Percentiles rank a stretch among this genome's conserved stretches.
Evolutionary conservation across 495 filamentous ascomycete species (phyloP).

Genomic region (Trichoderma gamsii): DNA sequence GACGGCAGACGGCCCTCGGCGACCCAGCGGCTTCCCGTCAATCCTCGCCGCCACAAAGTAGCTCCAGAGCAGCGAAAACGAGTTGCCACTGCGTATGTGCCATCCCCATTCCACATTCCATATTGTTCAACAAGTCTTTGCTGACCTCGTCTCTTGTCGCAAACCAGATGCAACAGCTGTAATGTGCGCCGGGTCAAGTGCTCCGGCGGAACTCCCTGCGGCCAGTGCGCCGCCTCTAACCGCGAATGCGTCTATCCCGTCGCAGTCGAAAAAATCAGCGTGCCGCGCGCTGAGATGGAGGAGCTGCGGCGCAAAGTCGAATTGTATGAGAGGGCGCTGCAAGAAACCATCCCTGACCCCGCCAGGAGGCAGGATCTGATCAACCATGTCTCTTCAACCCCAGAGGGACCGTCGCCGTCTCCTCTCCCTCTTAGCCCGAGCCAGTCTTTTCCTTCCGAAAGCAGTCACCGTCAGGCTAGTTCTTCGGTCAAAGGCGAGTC

Average conservation of each 20-base stretch:
- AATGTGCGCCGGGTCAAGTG: conserved; percentile 41
- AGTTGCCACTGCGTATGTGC: conserved; percentile 30
- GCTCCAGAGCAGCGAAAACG: conserved; percentile 31
- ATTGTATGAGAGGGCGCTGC: conserved; percentile 20
- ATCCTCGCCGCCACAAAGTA: conserved; percentile 34
- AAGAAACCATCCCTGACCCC: conserved; percentile 20
- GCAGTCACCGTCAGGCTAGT: neutral
- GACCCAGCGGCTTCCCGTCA: conserved; percentile 27
- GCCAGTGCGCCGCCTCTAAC: conserved; percentile 25
- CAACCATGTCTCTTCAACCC: neutral
- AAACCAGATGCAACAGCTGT: conserved; percentile 38
- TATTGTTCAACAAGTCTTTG: neutral
- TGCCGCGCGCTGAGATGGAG: conserved; percentile 27
- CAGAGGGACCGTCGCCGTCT: neutral
- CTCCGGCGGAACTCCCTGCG: conserved; percentile 34
- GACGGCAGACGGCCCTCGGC: neutral
- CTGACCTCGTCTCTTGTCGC: conserved; percentile 13
- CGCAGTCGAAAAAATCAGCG: conserved; percentile 25
- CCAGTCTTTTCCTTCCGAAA: neutral
- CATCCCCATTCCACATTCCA: too few species aligned
- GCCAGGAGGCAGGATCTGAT: conserved; percentile 20
- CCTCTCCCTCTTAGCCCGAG: neutral
- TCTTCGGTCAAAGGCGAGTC: conserved; percentile 16
- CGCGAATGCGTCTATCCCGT: conserved; percentile 33
- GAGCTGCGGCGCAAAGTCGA: conserved; percentile 24